These are phyloP conservation scores for Exophiala viscosa DNA, from an alignment of 2,329 filamentous ascomycete genomes.

Conservation along the genomic window DNA sequence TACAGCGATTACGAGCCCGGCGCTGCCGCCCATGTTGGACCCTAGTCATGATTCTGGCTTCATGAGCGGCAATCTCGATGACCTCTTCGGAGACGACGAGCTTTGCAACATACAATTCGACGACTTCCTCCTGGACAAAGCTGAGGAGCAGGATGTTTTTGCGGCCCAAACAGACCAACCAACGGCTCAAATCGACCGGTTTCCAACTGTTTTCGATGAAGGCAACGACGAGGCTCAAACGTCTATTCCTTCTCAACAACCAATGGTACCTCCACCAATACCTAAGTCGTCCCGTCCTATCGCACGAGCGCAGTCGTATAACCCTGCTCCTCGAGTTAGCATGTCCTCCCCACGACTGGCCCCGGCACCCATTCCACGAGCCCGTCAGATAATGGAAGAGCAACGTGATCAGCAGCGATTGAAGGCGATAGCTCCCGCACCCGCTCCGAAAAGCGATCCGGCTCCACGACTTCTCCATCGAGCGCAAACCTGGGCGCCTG, in stretches of 20 bases:
- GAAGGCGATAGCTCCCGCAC: constrained; percentile 30
- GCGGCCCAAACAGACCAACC: constrained; percentile 5
- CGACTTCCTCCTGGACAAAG: constrained; percentile 24
- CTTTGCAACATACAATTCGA: constrained; percentile 22
- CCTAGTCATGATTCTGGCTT: constrained; percentile 69
- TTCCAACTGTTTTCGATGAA: constrained; percentile 24
- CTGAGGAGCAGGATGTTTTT: constrained; percentile 5
- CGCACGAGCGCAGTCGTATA: constrained; percentile 22
- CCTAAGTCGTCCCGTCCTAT: constrained; percentile 12
- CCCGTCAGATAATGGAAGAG: constrained; percentile 27
- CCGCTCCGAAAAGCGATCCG: constrained; percentile 52
- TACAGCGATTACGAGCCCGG: constrained; percentile 67
- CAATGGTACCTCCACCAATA: constrained; percentile 22
- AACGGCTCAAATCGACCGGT: background rate
- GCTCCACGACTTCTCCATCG: constrained; percentile 40
- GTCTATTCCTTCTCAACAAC: constrained; percentile 8
- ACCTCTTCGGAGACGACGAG: constrained; percentile 24
- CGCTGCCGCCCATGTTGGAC: constrained; percentile 56
- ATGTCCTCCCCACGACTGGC: constrained; percentile 27
- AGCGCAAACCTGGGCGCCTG: constrained; percentile 43
- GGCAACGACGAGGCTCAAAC: constrained; percentile 10
- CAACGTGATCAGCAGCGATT: constrained; percentile 23
- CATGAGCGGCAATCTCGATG: constrained; percentile 71
- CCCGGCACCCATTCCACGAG: constrained; percentile 26
- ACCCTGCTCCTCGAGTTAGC: constrained; percentile 8